These are phyloP conservation scores for Colletotrichum cuscutae DNA, from an alignment of 2,329 filamentous ascomycete genomes.

Conservation along the genomic window DNA sequence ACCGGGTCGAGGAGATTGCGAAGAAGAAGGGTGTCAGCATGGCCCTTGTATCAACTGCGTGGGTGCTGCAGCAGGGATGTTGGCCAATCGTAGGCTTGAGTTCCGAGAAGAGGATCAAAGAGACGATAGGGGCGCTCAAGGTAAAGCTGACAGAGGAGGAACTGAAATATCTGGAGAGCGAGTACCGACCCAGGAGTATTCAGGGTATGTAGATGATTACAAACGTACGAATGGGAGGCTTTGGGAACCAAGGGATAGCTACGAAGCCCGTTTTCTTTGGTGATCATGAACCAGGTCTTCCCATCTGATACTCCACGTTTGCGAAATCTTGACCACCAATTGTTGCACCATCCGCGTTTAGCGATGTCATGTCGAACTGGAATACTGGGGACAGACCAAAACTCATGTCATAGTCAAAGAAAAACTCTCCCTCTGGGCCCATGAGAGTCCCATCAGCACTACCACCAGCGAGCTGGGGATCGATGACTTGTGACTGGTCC, in stretches of 20 bases:
- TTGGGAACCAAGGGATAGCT: not conserved
- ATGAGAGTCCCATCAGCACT: slow-evolving; percentile 13
- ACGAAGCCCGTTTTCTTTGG: not conserved
- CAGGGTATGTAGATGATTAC: slow-evolving; percentile 39
- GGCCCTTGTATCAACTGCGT: slow-evolving; percentile 72
- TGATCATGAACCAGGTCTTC: not conserved
- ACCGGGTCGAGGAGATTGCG: slow-evolving; percentile 62
- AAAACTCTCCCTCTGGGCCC: slow-evolving; percentile 28
- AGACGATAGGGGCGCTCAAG: slow-evolving; percentile 55
- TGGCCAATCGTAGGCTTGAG: slow-evolving; percentile 71
- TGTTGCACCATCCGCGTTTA: not conserved
- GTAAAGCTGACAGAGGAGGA: slow-evolving; percentile 29
- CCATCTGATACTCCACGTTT: slow-evolving; percentile 10
- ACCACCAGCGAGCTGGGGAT: not conserved
- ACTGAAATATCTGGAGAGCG: slow-evolving; percentile 61
- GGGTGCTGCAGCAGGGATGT: slow-evolving; percentile 64
- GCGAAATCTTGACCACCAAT: slow-evolving; percentile 13
- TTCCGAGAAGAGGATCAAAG: slow-evolving; percentile 67
- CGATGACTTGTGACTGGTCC: not conserved
- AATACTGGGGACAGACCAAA: slow-evolving; percentile 44
- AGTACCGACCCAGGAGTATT: slow-evolving; percentile 59
- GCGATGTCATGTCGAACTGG: slow-evolving; percentile 39
- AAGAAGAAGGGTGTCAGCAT: slow-evolving; percentile 68
- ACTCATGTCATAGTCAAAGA: slow-evolving; percentile 41
- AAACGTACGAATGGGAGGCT: not conserved